Evolutionary conservation across 148 eudicot genomes (phyloP).

Genomic region (Camellia japonica): DNA sequence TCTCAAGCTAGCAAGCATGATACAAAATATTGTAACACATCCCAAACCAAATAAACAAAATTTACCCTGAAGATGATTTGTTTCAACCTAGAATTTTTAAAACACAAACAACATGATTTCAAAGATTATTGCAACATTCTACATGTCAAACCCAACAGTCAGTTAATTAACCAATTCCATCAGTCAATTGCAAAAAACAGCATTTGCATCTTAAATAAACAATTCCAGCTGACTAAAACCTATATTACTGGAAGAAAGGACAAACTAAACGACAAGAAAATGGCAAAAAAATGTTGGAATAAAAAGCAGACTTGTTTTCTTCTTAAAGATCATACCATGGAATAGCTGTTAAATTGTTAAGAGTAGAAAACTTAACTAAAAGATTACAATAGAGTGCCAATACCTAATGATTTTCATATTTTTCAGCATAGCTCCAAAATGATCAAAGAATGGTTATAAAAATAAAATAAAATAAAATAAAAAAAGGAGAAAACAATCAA

Average conservation of each 20-base stretch:
- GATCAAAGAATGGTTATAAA: neutral
- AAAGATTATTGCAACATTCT: neutral
- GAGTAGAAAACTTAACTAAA: no score
- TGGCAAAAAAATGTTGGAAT: neutral
- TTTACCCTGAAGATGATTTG: neutral
- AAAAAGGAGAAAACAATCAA: neutral
- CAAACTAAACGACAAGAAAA: neutral
- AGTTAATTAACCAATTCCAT: neutral
- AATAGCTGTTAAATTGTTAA: neutral
- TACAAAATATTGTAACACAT: neutral
- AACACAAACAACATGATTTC: neutral
- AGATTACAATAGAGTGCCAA: neutral
- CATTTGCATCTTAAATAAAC: neutral
- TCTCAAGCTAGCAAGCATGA: neutral
- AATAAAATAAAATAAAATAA: no score
- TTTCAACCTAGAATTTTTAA: neutral
- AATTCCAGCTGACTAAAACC: neutral
- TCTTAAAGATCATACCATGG: neutral
- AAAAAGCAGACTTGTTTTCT: neutral
- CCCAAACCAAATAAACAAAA: neutral
- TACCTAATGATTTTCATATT: neutral
- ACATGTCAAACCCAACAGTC: neutral
- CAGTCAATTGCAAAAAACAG: neutral
- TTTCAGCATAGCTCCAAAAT: no score
- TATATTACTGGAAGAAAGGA: neutral